phyloP scores from a whole-genome alignment of 2,329 filamentous ascomycete genomes.

The Botryosphaeria dothidea region DNA sequence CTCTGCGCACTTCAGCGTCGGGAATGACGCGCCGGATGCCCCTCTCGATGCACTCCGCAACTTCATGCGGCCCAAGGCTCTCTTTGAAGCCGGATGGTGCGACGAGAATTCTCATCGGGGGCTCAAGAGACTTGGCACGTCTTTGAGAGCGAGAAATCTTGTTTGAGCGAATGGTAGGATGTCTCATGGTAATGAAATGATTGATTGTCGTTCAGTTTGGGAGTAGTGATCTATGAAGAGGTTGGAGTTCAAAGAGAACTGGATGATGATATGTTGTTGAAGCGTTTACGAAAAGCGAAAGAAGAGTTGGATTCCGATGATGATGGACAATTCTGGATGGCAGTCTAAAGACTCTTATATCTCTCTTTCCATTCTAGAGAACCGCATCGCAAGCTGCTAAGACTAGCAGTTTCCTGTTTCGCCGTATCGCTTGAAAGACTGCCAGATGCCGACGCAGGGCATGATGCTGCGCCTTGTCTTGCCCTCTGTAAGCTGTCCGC shows the following conservation, averaged over 20 bases:
- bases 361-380: background rate
- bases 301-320: background rate
- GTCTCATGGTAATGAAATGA: background rate
- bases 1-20: conserved; percentile 47
- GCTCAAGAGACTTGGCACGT: conserved; percentile 14
- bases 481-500: background rate
- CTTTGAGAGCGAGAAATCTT: background rate
- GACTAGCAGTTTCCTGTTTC: background rate
- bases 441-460: background rate
- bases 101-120: conserved; percentile 44
- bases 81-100: conserved; percentile 58
- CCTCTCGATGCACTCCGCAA: conserved; percentile 53
- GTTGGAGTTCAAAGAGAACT: no score
- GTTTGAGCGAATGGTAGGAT: background rate
- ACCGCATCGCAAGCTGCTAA: background rate
- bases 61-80: conserved; percentile 51
- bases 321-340: background rate
- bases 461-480: background rate
- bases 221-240: no score
- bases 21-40: conserved; percentile 49
- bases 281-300: background rate
- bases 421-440: background rate
- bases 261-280: background rate
- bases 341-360: background rate
- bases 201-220: background rate